phyloP scores from a whole-genome alignment of 495 filamentous ascomycete species.

The Penicillium malachiteum region DNA sequence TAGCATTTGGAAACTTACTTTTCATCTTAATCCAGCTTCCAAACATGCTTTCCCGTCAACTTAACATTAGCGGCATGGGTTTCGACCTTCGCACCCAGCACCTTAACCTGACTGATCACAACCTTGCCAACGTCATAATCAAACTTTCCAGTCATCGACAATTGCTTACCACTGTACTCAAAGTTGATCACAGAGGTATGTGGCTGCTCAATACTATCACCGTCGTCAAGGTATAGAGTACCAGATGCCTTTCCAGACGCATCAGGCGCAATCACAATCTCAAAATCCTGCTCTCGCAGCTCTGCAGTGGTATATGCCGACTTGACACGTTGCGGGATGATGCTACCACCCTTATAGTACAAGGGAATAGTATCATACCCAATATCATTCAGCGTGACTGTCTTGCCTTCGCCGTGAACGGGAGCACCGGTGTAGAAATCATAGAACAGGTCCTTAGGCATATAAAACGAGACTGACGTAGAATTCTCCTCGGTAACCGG shows the following conservation, averaged over 20 bases:
- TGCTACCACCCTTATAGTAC: slow-evolving; percentile 64
- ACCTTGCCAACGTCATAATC: slow-evolving; percentile 40
- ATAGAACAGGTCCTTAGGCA: slow-evolving; percentile 75
- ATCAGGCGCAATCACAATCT: slow-evolving; percentile 64
- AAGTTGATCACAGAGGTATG: slow-evolving; percentile 50
- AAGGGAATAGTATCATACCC: slow-evolving; percentile 65
- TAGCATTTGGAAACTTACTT: too few relatives aligned
- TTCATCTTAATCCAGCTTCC: not conserved
- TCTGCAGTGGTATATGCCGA: slow-evolving; percentile 67
- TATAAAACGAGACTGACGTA: slow-evolving; percentile 68
- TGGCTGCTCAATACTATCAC: slow-evolving; percentile 52
- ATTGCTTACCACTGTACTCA: slow-evolving; percentile 45
- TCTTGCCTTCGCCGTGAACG: slow-evolving; percentile 53
- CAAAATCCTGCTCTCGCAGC: slow-evolving; percentile 63
- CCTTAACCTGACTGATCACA: slow-evolving; percentile 52
- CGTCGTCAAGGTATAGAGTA: slow-evolving; percentile 59
- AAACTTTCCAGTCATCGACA: slow-evolving; percentile 51
- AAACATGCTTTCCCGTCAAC: not conserved
- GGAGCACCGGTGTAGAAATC: slow-evolving; percentile 64
- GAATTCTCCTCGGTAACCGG: slow-evolving; percentile 65
- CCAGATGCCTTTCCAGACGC: slow-evolving; percentile 47
- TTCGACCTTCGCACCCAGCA: not conserved
- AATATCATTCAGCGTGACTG: slow-evolving; percentile 46
- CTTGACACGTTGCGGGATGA: slow-evolving; percentile 60
- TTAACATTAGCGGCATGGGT: not conserved